Evolutionary conservation across 2,329 filamentous ascomycete genomes (phyloP), one percentile per base, ranked within the genome.

Genomic region (Clonostachys solani): DNA sequence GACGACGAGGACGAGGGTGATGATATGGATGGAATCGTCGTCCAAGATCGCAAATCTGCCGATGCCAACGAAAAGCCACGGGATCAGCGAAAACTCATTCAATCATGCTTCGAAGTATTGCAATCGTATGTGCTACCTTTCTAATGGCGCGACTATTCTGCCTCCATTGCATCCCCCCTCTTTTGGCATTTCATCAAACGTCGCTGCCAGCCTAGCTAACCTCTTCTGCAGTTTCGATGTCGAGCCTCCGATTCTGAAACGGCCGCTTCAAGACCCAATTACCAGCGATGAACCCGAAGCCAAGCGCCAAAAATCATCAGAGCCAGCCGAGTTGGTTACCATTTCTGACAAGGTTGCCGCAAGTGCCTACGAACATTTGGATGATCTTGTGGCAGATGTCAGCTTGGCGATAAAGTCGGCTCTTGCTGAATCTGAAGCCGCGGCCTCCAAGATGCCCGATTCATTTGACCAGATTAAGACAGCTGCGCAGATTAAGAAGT

Each of bases 381-480:
- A 87, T 29, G 81, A 87, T 51, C 70, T 89, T 40, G 78, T 87
- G 15, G 63, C 73, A 45, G 83, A 86, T 51, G 61, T 85, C 40
- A 68, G 74, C 56, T 57, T 66, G 33, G 71, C 71, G 51, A 68
- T 77, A 54, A 61, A 74, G 51, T 62, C 74, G 53, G 72, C 75
- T 35, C 56, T 80, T 41, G 68, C 68, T 33, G 72, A 80, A 42
- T 61, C 82, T 29, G 67, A 73, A 19, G 44, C 51, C 18, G 52
- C 54, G 49, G 54, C 67, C 23, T 58, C 63, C 5, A 62, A 64
- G 42, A 50, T 51, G 15, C 51, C 54, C 18, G 57, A 61, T 41
- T 51, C 55, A 6, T 62, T 63, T 33, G 65, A 67, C 3, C 23
- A 29, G 23, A 29, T 29, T 5, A 29, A 29, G 23, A 60, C 65